Base-by-base conservation (phyloP, 1,284 basidiomycete genomes). In the Ustilago loliicola region DNA sequence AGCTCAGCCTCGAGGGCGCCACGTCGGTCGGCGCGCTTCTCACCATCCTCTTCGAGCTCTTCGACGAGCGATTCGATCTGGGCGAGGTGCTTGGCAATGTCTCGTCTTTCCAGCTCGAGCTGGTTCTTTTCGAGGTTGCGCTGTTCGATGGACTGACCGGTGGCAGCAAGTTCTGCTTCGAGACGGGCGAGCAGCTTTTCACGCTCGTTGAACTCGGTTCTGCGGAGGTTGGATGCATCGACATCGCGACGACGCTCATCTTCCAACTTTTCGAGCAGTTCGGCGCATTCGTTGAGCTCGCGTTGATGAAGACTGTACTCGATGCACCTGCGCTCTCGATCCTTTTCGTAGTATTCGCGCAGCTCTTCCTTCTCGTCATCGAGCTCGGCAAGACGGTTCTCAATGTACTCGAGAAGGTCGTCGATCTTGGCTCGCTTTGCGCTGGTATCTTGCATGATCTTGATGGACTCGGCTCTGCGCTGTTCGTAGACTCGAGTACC, bases 401-500 rank as follows among this genome's bases (percentile, higher is more conserved):
- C 94, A 81, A 99, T 98, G 85, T 94, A 95, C 1, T 92, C 91
- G 32, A 99, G 89, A 9, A 98, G 88, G 79, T 98, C 95, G 81
- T 90, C 91, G 75, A 99, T 98, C 88, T 98, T 98, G 34, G 90
- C 88, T 17, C 95, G 91, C 85, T 98, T 98, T 2, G 93, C 90
- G 71, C 96, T 94, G n/a, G 97, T 99, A 84, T 98, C 96, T 48
- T 94, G 91, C 93, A 99, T 97, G 86, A 99, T 96, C 63, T 94
- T 93, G 32, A 96, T 89, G 13, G 94, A 96, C 86, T 99, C 96
- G 1, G 93, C 83, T 15, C 97, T 91, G 58, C 96, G 92, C 84
- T 97, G 93, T 87, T 99, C 97, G 86, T 99, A 99, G 1, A 99
- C 95, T 82, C 97, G 94, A 0, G 97, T 99, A 1, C 97, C 97